Percentiles rank a stretch among this genome's conserved stretches.
Evolutionary conservation across 2,329 filamentous ascomycete species (phyloP).

Genomic region (Hysterium pulicare): DNA sequence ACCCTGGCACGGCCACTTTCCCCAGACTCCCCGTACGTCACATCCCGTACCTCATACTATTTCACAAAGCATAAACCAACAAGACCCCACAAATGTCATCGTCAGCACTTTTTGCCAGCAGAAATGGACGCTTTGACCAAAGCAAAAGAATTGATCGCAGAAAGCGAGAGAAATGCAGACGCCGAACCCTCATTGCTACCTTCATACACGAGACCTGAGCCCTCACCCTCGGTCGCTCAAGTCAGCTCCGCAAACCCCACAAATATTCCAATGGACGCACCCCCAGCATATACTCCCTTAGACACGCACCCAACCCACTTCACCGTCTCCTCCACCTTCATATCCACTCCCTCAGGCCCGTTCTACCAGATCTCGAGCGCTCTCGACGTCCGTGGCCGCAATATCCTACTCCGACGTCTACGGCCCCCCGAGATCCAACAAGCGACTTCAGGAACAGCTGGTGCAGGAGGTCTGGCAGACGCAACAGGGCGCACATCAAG

Average conservation of each 20-base stretch:
- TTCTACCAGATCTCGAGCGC: not conserved
- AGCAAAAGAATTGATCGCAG: not conserved
- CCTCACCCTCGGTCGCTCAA: not conserved
- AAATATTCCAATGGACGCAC: not conserved
- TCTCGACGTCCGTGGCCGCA: not conserved
- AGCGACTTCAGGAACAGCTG: not conserved
- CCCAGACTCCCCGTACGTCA: not conserved
- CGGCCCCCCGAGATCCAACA: not conserved
- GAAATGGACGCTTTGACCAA: not conserved
- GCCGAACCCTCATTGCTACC: not conserved
- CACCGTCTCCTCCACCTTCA: not conserved
- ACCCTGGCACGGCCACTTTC: not conserved
- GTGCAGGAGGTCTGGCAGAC: too few relatives aligned
- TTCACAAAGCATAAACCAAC: not conserved
- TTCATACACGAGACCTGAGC: not conserved
- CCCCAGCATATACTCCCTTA: not conserved
- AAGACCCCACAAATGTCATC: not conserved
- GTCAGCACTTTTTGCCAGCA: not conserved
- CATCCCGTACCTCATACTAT: not conserved
- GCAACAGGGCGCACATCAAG: too few relatives aligned
- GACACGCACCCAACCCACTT: not conserved
- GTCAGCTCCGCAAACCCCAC: not conserved
- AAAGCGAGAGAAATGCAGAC: not conserved
- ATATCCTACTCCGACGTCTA: not conserved
- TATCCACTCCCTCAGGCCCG: not conserved